Conservation (phyloP, 2,329 filamentous ascomycete genomes). For the Beauveria pseudobassiana region DNA sequence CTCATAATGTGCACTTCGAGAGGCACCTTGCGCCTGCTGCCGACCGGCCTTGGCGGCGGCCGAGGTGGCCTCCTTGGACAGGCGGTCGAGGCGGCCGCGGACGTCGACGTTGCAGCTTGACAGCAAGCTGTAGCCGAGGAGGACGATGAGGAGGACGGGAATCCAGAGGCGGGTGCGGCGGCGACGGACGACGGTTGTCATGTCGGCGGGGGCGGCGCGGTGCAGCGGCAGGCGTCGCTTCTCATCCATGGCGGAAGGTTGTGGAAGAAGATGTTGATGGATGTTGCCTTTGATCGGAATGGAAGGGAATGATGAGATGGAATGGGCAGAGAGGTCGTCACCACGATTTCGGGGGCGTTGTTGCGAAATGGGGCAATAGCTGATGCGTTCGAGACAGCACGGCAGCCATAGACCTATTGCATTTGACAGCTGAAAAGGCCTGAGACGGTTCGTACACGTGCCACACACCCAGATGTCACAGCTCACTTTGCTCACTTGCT, state of each 20-base stretch:
- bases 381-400: background rate
- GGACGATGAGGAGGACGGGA: slow-evolving; percentile 19
- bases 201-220: slow-evolving; percentile 6
- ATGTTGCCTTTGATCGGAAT: too few species aligned
- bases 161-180: slow-evolving; percentile 20
- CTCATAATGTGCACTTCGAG: slow-evolving; percentile 95
- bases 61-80: background rate
- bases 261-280: background rate
- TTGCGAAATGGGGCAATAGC: background rate
- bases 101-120: slow-evolving; percentile 6
- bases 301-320: too few species aligned
- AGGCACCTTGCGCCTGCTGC: slow-evolving; percentile 46
- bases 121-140: slow-evolving; percentile 16
- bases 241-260: slow-evolving; percentile 22
- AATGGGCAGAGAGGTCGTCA: too few species aligned
- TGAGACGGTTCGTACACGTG: too few species aligned
- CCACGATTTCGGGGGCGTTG: too few species aligned
- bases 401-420: background rate
- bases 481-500: too few species aligned
- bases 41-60: slow-evolving; percentile 10
- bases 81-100: slow-evolving; percentile 1
- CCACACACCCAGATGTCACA: too few species aligned
- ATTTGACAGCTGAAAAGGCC: too few species aligned
- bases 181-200: slow-evolving; percentile 10
- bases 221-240: slow-evolving; percentile 18